phyloP scores from a whole-genome alignment of 192 early-diverging fungal genomes.

The Entophlyctis luteolus region DNA sequence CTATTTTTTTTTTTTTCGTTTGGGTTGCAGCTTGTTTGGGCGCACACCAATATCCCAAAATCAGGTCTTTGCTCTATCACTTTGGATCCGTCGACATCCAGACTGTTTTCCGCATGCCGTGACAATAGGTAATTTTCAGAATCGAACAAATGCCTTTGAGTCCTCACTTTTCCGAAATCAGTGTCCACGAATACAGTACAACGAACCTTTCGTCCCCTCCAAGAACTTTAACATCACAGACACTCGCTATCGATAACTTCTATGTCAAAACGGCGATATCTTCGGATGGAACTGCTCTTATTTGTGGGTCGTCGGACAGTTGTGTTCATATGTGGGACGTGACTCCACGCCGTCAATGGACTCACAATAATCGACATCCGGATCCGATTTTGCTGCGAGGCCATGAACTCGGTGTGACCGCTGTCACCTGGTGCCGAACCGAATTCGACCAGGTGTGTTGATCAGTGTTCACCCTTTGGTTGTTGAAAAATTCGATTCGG shows the following conservation, averaged over 20 bases:
- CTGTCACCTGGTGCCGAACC: constrained; percentile 68
- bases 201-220: constrained; percentile 45
- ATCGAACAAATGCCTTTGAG: not conserved
- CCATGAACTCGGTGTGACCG: constrained; percentile 64
- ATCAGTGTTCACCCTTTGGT: not conserved
- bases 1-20: not conserved
- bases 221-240: constrained; percentile 50
- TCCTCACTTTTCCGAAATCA: not conserved
- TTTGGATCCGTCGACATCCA: constrained; percentile 30
- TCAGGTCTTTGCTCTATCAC: constrained; percentile 40
- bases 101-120: constrained; percentile 72
- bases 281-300: constrained; percentile 68
- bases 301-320: constrained; percentile 65
- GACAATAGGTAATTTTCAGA: constrained; percentile 49
- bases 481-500: not conserved
- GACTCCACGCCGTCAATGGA: constrained; percentile 27
- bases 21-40: not conserved
- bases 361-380: constrained; percentile 29
- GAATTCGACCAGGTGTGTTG: constrained; percentile 46
- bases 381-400: constrained; percentile 57
- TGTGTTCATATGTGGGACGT: constrained; percentile 71
- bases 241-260: constrained; percentile 61
- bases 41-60: not conserved
- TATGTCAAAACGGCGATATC: constrained; percentile 66
- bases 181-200: constrained; percentile 70